Conservation (phyloP, 2,329 filamentous ascomycete genomes). For the Trichoderma oligosporum region DNA sequence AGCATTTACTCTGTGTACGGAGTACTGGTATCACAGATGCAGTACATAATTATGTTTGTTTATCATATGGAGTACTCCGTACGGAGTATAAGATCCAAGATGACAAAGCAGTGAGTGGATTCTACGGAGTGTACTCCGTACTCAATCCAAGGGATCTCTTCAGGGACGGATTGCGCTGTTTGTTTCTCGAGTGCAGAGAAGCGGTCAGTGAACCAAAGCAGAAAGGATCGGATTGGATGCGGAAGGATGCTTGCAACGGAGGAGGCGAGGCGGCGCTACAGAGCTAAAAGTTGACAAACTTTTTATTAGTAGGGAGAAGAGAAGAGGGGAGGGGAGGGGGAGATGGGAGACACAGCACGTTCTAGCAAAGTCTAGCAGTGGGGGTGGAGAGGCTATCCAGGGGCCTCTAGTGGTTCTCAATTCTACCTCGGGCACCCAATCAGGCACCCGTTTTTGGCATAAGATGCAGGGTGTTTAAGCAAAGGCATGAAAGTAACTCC, state of each 20-base stretch:
- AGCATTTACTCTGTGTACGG: too few relatives aligned
- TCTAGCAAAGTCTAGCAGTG: constrained; percentile 11
- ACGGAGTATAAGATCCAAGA: not conserved
- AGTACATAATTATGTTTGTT: not conserved
- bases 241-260: constrained; percentile 1
- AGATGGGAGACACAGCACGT: not conserved
- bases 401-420: constrained; percentile 8
- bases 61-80: too few relatives aligned
- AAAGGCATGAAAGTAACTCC: constrained; percentile 13
- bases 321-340: not conserved
- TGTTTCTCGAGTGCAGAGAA: constrained; percentile 8
- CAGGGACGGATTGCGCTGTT: constrained; percentile 2
- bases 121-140: too few relatives aligned
- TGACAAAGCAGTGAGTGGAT: constrained; percentile 14
- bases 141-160: not conserved
- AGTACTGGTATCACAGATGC: too few relatives aligned
- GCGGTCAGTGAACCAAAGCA: constrained; percentile 14
- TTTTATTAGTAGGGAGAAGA: not conserved
- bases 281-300: not conserved
- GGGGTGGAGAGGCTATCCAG: constrained; percentile 13
- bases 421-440: constrained; percentile 12
- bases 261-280: constrained; percentile 7
- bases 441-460: constrained; percentile 12
- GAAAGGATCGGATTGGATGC: not conserved
- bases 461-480: constrained; percentile 12